Evolutionary conservation across 306 rosid genomes (phyloP).

Genomic region (Cucumis sativus): DNA sequence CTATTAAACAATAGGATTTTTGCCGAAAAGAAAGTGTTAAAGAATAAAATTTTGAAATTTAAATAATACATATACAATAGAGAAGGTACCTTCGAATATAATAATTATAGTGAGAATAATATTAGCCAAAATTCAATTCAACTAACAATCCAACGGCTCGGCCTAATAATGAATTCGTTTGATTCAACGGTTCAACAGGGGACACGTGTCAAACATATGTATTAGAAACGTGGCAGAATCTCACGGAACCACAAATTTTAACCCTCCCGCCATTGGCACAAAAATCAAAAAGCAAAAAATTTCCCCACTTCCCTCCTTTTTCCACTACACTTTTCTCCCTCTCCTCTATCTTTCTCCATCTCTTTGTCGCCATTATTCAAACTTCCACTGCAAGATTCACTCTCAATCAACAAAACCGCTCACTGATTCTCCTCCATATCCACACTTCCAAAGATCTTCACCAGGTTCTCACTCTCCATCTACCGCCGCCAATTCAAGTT

Average conservation of each 20-base stretch:
- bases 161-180: no score
- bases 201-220: not conserved
- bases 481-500: not conserved
- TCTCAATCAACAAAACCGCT: not conserved
- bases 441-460: not conserved
- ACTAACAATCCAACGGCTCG: no score
- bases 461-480: not conserved
- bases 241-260: not conserved
- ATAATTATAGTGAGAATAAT: no score
- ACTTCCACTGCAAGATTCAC: constrained; percentile 26
- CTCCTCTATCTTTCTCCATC: no score
- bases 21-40: no score
- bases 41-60: no score
- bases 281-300: not conserved
- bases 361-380: not conserved
- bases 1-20: no score
- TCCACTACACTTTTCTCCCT: not conserved
- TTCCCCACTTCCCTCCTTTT: constrained; percentile 18
- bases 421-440: not conserved
- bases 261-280: constrained; percentile 23
- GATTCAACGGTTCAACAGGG: not conserved
- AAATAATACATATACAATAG: no score
- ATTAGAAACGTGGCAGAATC: constrained; percentile 11
- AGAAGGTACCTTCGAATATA: no score
- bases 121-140: no score